Conservation (phyloP, 306 rosid species). For the Prunus mume region DNA sequence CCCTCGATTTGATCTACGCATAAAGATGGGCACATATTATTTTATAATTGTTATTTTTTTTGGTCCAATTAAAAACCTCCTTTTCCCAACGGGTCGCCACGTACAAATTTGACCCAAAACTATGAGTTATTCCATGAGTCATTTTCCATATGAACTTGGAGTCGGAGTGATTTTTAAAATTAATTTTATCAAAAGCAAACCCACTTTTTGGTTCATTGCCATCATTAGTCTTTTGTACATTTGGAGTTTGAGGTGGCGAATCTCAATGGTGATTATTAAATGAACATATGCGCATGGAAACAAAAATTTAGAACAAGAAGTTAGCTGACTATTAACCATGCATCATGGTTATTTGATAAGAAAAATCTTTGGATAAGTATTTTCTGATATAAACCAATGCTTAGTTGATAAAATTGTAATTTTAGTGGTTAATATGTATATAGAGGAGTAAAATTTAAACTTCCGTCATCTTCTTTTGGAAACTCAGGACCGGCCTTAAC, state of each 20-base stretch:
- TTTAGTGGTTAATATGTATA: too few species aligned
- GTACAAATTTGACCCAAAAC: conserved; percentile 7
- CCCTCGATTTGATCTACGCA: not conserved
- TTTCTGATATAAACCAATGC: too few species aligned
- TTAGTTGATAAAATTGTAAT: too few species aligned
- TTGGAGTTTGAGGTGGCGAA: not conserved
- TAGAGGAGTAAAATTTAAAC: too few species aligned
- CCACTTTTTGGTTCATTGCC: not conserved
- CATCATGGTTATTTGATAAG: not conserved
- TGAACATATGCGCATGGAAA: not conserved
- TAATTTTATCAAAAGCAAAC: not conserved
- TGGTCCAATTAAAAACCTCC: not conserved
- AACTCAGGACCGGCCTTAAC: too few species aligned
- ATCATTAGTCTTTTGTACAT: not conserved
- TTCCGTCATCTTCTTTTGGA: too few species aligned
- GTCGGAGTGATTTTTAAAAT: not conserved
- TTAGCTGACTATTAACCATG: not conserved
- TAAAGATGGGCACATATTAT: too few species aligned
- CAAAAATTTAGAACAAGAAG: not conserved
- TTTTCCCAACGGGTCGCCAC: conserved; percentile 19
- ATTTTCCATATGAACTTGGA: not conserved
- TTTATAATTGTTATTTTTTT: not conserved
- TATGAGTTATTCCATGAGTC: conserved; percentile 12
- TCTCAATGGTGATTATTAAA: not conserved
- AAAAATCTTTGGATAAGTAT: too few species aligned